Evolutionary conservation across 2,329 filamentous ascomycete genomes (phyloP).

Genomic region (Diaporthe amygdali): DNA sequence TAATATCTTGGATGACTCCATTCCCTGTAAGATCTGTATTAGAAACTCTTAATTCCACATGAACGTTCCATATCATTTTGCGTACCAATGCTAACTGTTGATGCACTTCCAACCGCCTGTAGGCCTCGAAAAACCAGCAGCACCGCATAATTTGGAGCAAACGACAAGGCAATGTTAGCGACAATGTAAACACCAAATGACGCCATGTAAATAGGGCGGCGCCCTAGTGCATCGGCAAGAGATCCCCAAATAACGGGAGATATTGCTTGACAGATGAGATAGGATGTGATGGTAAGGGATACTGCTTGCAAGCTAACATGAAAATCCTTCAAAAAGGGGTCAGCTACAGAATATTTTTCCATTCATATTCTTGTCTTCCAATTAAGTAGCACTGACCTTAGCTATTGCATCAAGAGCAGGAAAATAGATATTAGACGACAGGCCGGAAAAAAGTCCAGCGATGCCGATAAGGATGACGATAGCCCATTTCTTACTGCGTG

Average conservation of each 20-base stretch:
- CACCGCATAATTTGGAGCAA: slow-evolving; percentile 46
- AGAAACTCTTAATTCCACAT: neutral
- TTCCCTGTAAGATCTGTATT: slow-evolving; percentile 27
- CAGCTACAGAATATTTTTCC: neutral
- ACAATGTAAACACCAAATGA: slow-evolving; percentile 53
- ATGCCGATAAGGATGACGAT: slow-evolving; percentile 54
- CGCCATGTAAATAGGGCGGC: slow-evolving; percentile 49
- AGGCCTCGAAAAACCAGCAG: slow-evolving; percentile 51
- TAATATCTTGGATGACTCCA: slow-evolving; percentile 39
- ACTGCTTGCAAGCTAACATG: slow-evolving; percentile 36
- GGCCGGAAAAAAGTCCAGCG: slow-evolving; percentile 57
- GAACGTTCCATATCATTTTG: neutral
- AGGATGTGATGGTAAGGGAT: slow-evolving; percentile 49
- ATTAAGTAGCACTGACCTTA: slow-evolving; percentile 29
- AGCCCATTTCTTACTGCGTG: slow-evolving; percentile 44
- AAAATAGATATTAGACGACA: slow-evolving; percentile 58
- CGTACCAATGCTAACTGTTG: slow-evolving; percentile 52
- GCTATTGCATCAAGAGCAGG: slow-evolving; percentile 47
- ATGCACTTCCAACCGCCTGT: slow-evolving; percentile 53
- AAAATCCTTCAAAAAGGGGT: slow-evolving; percentile 31
- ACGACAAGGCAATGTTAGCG: slow-evolving; percentile 50
- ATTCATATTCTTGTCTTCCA: neutral
- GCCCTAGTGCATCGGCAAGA: slow-evolving; percentile 51
- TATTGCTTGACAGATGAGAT: slow-evolving; percentile 56
- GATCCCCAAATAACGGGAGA: slow-evolving; percentile 54